Conservation (phyloP, 768 basidiomycete species). For the Macrocybe gigantea region DNA sequence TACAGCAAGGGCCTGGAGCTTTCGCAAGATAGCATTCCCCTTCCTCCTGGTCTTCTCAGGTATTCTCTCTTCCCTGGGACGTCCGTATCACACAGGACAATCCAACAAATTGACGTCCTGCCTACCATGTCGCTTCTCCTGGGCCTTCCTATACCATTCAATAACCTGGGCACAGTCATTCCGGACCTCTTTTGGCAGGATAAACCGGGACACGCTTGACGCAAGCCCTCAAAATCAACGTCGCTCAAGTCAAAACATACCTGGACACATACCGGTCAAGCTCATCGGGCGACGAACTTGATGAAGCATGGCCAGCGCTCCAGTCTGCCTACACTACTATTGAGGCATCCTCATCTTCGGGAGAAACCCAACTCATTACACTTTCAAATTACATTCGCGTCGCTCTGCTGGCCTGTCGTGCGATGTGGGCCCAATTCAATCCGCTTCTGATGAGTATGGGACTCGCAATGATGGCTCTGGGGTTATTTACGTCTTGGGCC, state of each 20-base stretch:
- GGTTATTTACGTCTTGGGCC: slow-evolving; percentile 13
- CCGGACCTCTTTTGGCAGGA: slow-evolving; percentile 83
- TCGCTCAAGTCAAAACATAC: slow-evolving; percentile 70
- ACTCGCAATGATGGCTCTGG: slow-evolving; percentile 51
- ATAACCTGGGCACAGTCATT: slow-evolving; percentile 87
- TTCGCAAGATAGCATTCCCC: slow-evolving; percentile 21
- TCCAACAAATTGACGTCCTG: slow-evolving; percentile 92
- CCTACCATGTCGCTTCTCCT: slow-evolving; percentile 86
- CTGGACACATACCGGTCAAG: slow-evolving; percentile 71
- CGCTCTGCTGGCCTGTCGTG: slow-evolving; percentile 67
- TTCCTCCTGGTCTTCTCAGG: slow-evolving; percentile 49
- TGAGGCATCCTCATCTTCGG: slow-evolving; percentile 10
- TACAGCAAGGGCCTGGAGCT: slow-evolving; percentile 74
- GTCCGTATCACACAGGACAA: slow-evolving; percentile 44
- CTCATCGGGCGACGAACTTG: slow-evolving; percentile 67
- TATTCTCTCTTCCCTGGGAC: slow-evolving; percentile 58
- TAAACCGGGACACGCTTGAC: slow-evolving; percentile 32
- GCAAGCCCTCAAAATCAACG: slow-evolving; percentile 65
- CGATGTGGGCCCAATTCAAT: slow-evolving; percentile 95
- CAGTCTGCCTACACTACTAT: slow-evolving; percentile 38
- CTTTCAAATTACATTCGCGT: slow-evolving; percentile 49
- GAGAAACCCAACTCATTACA: slow-evolving; percentile 29
- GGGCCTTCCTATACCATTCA: slow-evolving; percentile 92
- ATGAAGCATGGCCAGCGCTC: slow-evolving; percentile 53
- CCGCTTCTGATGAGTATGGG: slow-evolving; percentile 72